A percentile compares a stretch with the other conserved stretches of the same genome.
Conservation (phyloP, 148 eudicot species). For the Vaccinium myrtillus region DNA sequence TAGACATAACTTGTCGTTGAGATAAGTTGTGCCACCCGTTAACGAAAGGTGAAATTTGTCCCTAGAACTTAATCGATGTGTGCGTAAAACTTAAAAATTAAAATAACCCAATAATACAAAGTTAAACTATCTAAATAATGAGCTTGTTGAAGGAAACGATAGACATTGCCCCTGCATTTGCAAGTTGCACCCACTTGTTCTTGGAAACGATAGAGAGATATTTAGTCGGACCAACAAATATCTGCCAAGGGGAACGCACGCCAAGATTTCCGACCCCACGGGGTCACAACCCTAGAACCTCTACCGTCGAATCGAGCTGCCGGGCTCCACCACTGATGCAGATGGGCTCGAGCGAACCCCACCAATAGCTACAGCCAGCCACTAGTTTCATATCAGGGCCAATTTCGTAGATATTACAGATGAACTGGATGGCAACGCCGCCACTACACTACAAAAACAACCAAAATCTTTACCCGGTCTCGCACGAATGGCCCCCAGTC, state of each 20-base stretch:
- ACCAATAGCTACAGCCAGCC: background rate
- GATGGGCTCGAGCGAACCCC: conserved; percentile 7
- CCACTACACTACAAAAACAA: no score
- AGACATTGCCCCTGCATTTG: background rate
- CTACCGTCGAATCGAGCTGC: conserved; percentile 4
- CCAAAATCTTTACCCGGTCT: no score
- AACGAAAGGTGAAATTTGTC: no score
- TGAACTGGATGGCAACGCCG: background rate
- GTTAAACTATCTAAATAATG: no score
- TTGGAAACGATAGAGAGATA: background rate
- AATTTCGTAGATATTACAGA: background rate
- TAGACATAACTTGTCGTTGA: no score
- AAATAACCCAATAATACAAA: no score
- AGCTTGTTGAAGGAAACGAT: no score
- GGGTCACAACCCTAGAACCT: background rate
- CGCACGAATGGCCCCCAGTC: no score
- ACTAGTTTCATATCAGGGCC: background rate
- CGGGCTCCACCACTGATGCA: conserved; percentile 16
- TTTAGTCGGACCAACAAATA: background rate
- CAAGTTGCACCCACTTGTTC: background rate
- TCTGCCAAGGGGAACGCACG: background rate
- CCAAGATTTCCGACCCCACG: background rate
- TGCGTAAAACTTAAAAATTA: no score
- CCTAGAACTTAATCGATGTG: no score
- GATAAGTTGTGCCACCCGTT: no score